Percentiles rank a stretch among this genome's conserved stretches.
These are phyloP conservation scores for Pseudozyma thailandica DNA, from an alignment of 1,284 basidiomycete species.

Conservation along the genomic window DNA sequence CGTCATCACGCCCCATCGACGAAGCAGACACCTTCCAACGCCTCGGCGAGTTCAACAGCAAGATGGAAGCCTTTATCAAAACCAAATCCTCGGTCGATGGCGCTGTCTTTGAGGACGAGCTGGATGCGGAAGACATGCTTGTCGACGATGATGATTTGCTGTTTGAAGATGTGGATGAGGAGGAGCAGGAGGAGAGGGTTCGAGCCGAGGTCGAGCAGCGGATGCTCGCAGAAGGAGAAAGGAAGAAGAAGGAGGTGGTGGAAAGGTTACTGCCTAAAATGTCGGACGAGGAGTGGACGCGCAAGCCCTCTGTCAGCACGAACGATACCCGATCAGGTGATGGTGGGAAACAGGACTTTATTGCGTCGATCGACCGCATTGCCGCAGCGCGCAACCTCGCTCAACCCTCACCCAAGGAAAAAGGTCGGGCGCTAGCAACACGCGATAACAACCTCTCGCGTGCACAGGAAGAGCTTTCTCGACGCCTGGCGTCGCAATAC, in stretches of 20 bases:
- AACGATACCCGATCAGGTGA: background rate
- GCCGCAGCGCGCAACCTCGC: conserved; percentile 2
- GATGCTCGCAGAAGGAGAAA: conserved; percentile 8
- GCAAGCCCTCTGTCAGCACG: background rate
- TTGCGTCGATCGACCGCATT: conserved; percentile 33
- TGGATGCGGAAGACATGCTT: conserved; percentile 41
- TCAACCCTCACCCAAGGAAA: background rate
- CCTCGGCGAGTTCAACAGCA: conserved; percentile 51
- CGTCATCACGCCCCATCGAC: conserved; percentile 12
- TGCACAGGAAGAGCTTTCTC: conserved; percentile 26
- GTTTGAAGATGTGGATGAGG: conserved; percentile 40
- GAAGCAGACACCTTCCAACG: conserved; percentile 45
- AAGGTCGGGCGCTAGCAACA: background rate
- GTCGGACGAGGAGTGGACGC: conserved; percentile 33
- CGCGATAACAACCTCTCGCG: conserved; percentile 19
- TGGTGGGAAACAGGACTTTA: conserved; percentile 8
- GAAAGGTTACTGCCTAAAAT: conserved; percentile 34
- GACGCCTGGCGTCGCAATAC: conserved; percentile 38
- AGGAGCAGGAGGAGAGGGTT: conserved; percentile 23
- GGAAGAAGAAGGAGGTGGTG: conserved; percentile 21
- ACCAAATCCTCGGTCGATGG: conserved; percentile 57
- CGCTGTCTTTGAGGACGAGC: conserved; percentile 58
- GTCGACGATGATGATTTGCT: conserved; percentile 37
- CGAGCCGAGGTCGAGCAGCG: conserved; percentile 17
- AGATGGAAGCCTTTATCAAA: conserved; percentile 57